Percentiles rank a stretch among this genome's conserved stretches.
Conservation (phyloP, 192 early-diverging fungal species). For the Coemansia sp. region DNA sequence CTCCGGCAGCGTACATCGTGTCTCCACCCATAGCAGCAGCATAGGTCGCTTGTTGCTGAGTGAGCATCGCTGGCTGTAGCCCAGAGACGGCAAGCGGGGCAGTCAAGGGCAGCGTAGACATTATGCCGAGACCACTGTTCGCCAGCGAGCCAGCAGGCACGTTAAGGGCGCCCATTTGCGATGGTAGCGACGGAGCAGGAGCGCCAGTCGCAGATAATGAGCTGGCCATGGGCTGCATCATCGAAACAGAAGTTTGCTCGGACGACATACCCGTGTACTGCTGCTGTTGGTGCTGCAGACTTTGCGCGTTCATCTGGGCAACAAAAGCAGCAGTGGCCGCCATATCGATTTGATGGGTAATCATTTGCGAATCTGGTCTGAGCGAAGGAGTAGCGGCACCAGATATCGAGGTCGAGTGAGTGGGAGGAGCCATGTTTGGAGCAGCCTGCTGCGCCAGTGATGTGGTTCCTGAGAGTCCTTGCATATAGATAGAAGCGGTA, state of each 20-base stretch:
- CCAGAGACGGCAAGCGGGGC: not conserved
- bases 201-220: not conserved
- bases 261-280: not conserved
- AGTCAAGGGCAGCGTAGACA: not conserved
- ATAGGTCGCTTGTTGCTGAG: slow-evolving; percentile 19
- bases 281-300: not conserved
- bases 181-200: not conserved
- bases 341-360: not conserved
- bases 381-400: not conserved
- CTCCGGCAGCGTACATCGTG: not conserved
- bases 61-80: not conserved
- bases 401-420: not conserved
- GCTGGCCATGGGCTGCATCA: not conserved
- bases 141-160: not conserved
- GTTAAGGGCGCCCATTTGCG: not conserved
- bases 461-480: slow-evolving; percentile 3
- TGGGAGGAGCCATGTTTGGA: slow-evolving; percentile 11
- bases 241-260: not conserved
- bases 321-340: not conserved
- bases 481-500: slow-evolving; percentile 9
- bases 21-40: slow-evolving; percentile 6
- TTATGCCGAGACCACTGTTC: not conserved
- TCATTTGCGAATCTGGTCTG: not conserved
- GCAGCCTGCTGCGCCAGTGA: not conserved
- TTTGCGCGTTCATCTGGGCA: not conserved